Conservation (phyloP, 2,329 filamentous ascomycete genomes). For the Aureobasidium mangrovei region DNA sequence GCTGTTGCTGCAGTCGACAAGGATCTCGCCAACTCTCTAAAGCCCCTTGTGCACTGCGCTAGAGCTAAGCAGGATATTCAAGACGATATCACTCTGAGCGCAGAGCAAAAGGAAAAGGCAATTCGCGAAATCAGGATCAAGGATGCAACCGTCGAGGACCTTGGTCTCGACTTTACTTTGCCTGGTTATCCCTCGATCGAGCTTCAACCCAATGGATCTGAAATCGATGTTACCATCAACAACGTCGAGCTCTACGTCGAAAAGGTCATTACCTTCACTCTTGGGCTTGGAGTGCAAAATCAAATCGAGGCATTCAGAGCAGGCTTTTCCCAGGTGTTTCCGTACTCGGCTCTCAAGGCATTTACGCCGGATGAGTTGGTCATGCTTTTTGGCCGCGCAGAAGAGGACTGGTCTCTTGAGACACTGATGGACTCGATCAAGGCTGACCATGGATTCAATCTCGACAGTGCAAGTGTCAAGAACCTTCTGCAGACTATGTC, state of each 20-base stretch:
- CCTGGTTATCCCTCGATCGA: conserved; percentile 87
- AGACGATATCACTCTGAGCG: conserved; percentile 55
- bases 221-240: conserved; percentile 71
- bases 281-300: conserved; percentile 76
- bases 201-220: conserved; percentile 63
- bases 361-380: conserved; percentile 95
- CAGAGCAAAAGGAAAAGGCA: conserved; percentile 61
- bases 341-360: conserved; percentile 80
- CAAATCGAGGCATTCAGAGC: conserved; percentile 86
- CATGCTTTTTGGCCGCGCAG: conserved; percentile 81
- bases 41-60: conserved; percentile 79
- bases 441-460: conserved; percentile 95
- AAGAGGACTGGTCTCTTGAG: conserved; percentile 96
- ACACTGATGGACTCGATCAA: conserved; percentile 98
- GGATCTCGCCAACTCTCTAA: conserved; percentile 74
- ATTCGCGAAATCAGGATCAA: conserved; percentile 65
- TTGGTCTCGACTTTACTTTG: conserved; percentile 88
- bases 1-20: conserved; percentile 85
- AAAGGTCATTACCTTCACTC: conserved; percentile 80
- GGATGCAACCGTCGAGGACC: conserved; percentile 70
- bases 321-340: conserved; percentile 94
- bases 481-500: conserved; percentile 95
- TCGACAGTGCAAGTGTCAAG: conserved; percentile 92
- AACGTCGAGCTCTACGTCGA: conserved; percentile 89
- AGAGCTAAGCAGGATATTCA: conserved; percentile 75